Evolutionary conservation across 148 eudicot genomes (phyloP).

Genomic region (Chenopodium berlandieri): DNA sequence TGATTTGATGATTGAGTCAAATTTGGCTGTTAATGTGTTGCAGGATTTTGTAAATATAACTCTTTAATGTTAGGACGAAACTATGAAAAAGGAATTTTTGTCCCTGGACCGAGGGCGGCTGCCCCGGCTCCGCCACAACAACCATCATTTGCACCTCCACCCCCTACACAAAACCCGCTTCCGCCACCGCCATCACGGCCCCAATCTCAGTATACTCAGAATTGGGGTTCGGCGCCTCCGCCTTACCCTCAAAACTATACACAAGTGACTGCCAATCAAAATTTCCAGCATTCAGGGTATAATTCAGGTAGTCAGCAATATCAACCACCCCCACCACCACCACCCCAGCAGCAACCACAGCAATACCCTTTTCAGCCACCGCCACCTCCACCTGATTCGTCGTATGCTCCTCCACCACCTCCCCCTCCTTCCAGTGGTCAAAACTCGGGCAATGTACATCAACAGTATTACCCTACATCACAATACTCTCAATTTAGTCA

Average conservation of each 20-base stretch:
- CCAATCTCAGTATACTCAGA: constrained; percentile 54
- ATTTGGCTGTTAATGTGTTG: no score
- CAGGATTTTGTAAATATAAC: no score
- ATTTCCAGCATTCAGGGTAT: constrained; percentile 45
- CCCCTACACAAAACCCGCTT: constrained; percentile 48
- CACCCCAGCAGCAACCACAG: constrained; percentile 42
- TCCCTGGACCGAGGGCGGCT: no score
- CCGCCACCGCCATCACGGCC: constrained; percentile 45
- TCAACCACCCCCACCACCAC: constrained; percentile 45
- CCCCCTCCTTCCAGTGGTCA: constrained; percentile 36
- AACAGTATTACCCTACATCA: constrained; percentile 69
- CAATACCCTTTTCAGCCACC: constrained; percentile 58
- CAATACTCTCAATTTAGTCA: constrained; percentile 74
- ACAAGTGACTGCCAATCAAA: constrained; percentile 38
- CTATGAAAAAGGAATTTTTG: no score
- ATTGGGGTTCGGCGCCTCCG: constrained; percentile 64
- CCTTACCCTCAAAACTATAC: constrained; percentile 39
- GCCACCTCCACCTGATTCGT: constrained; percentile 77
- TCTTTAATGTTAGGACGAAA: no score
- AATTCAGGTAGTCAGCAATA: constrained; percentile 32
- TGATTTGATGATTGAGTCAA: no score
- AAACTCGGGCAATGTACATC: constrained; percentile 33
- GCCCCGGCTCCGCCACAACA: constrained; percentile 48
- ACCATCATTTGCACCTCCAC: constrained; percentile 56
- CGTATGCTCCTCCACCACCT: constrained; percentile 74